A percentile compares a stretch with the other conserved stretches of the same genome.
Evolutionary conservation across 2,329 filamentous ascomycete species (phyloP).

Genomic region (Alternaria incomplexa): DNA sequence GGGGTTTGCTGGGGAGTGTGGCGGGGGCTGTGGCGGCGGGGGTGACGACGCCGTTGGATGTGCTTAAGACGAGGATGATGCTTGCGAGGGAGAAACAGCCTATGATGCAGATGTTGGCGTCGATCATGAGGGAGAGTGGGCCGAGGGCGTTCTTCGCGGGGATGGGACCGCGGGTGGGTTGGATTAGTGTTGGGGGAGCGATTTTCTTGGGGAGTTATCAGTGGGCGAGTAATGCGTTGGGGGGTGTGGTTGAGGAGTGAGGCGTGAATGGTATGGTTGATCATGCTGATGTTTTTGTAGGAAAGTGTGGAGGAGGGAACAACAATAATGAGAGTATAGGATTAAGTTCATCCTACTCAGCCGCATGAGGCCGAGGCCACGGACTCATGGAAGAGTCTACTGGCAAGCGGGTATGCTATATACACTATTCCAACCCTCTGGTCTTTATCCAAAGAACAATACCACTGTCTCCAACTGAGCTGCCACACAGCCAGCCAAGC

Average conservation of each 20-base stretch:
- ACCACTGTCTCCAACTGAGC: background rate
- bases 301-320: background rate
- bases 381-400: background rate
- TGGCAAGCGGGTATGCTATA: background rate
- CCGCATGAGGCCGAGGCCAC: background rate
- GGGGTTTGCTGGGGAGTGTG: slow-evolving; percentile 81
- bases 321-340: background rate
- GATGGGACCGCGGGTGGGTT: slow-evolving; percentile 81
- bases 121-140: slow-evolving; percentile 69
- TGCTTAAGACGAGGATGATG: slow-evolving; percentile 97
- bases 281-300: background rate
- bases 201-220: slow-evolving; percentile 96
- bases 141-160: slow-evolving; percentile 75
- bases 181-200: slow-evolving; percentile 93
- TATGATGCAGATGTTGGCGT: slow-evolving; percentile 64
- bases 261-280: background rate
- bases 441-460: background rate
- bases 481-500: background rate
- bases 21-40: slow-evolving; percentile 86
- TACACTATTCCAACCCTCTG: background rate
- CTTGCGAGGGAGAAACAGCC: slow-evolving; percentile 72
- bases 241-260: slow-evolving; percentile 46
- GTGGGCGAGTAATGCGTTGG: slow-evolving; percentile 79
- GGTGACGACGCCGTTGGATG: slow-evolving; percentile 90
- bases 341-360: background rate